Conservation (phyloP, 805 yeast genomes). For the Wickerhamiella occidentalis region DNA sequence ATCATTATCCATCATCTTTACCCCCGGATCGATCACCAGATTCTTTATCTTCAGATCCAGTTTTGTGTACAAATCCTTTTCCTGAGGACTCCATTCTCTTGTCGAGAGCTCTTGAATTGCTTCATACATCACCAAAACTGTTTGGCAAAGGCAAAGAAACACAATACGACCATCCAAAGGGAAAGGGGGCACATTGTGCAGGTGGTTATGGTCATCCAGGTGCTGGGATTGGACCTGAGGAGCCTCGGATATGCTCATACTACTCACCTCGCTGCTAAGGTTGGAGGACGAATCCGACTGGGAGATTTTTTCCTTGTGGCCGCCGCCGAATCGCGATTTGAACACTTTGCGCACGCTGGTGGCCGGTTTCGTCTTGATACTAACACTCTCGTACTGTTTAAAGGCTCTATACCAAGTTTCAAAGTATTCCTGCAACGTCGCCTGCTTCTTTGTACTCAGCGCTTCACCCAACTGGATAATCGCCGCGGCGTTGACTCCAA, state of each 20-base stretch:
- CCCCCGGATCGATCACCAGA: constrained; percentile 13
- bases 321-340: constrained; percentile 2
- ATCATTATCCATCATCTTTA: constrained; percentile 12
- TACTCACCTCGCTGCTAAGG: constrained; percentile 1
- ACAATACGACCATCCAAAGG: constrained; percentile 15
- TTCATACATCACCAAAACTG: constrained; percentile 15
- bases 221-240: background rate
- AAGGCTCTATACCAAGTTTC: constrained; percentile 12
- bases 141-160: constrained; percentile 13
- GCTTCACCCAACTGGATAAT: constrained; percentile 16
- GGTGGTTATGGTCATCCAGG: background rate
- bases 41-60: constrained; percentile 11
- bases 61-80: constrained; percentile 11
- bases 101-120: constrained; percentile 12
- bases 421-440: constrained; percentile 12
- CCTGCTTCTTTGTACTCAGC: constrained; percentile 11
- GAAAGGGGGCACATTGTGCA: constrained; percentile 9
- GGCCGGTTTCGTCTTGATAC: background rate
- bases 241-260: background rate
- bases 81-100: constrained; percentile 10
- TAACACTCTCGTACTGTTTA: constrained; percentile 11
- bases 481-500: constrained; percentile 9
- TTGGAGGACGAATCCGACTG: background rate
- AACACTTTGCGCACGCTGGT: constrained; percentile 10
- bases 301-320: background rate